Base-by-base conservation (phyloP, 2,329 filamentous ascomycete species). In the Fusarium falciforme region DNA sequence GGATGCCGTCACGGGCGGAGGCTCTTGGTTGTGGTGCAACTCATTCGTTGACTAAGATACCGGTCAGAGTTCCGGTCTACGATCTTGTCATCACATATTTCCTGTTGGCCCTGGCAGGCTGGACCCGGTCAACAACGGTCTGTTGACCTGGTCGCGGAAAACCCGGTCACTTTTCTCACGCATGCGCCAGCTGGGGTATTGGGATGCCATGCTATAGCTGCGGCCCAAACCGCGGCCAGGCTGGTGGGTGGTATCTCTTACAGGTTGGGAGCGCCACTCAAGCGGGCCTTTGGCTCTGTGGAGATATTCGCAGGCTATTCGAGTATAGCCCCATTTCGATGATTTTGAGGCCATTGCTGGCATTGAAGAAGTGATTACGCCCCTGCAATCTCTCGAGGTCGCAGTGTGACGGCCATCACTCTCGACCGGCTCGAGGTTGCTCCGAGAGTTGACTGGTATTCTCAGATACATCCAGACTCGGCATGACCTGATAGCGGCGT, bases 221-320 rank as follows among this genome's bases (percentile, higher is more conserved):
- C 73, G 73, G 70, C 76, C 76, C 72, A 76, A 76, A 73, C 65
- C 36, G 75, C 74, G 75, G 55, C 76, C 76, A 76, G 20, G 62
- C 44, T 72, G 67, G 68, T 73, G 73, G 70, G 61, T 66, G 67
- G 71, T 25, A 67, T 59, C 58, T 66, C 70, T 67, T 72, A 65
- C 66, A 68, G 49, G 66, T 66, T 54, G 61, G 61, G 64, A 66
- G 76, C 74, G 68, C 76, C 76, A 78, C 73, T 61, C 61, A 52
- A 17, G 47, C 74, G 72, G 74, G 71, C 44, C 68, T 69, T 31
- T 54, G 33, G 27, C 44, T 40, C 55, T 54, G 44, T 55, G 60
- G 60, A 63, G 44, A 40, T 54, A 20, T 20, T 55, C n/a, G 25
- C 33, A 55, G 20, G 42, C 35, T 36, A 58, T 42, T 44, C 33